Base-by-base conservation (phyloP, 2,329 filamentous ascomycete genomes). In the Epichloe festucae region DNA sequence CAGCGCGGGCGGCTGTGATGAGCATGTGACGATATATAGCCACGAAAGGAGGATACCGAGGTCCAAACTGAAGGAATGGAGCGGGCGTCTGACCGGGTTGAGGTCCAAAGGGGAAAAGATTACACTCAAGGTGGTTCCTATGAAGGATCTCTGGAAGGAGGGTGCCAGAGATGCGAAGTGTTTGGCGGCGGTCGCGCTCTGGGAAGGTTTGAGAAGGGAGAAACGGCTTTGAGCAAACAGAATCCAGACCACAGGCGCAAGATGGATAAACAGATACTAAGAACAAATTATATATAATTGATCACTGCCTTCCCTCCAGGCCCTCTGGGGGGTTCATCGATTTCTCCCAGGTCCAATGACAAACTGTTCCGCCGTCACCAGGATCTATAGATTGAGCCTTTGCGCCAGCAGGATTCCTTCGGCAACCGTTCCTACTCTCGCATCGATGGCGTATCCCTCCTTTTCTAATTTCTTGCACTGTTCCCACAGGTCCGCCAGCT, bases 381-480 rank as follows among this genome's bases (percentile, higher is more conserved):
- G 14, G 11, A 31, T 17, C 44, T 54, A 73, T 23, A 77, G 61
- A 57, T 69, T 71, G 52, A 77, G 71, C 55, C 68, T 67, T 70
- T 81, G 85, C 19, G 84, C 84, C 55, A 88, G 69, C 62, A 90
- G 81, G 54, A 91, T 82, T 0, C 87, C 87, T 65, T 91, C 86
- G 0, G 87, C 87, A 45, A 91, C 67, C 5, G 85, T 87, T 1
- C 84, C 87, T 2, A 91, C 82, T 40, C 87, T 74, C 5, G 86
- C 86, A 66, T 93, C 87, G 57, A 93, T 87, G 1, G 84, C 87
- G 65, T 79, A 89, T 0, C 87, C 87, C 56, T 88, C 72, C 2
- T 70, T 69, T 62, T 89, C 85, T 1, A 89, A 71, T 56, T 66
- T 75, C 63, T 80, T 79, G 62, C 82, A 82, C 62, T 85, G 81